Percentiles rank a stretch among this genome's conserved stretches.
These are phyloP conservation scores for Leccinellum rugosiceps DNA, from an alignment of 768 basidiomycete genomes.

Conservation along the genomic window DNA sequence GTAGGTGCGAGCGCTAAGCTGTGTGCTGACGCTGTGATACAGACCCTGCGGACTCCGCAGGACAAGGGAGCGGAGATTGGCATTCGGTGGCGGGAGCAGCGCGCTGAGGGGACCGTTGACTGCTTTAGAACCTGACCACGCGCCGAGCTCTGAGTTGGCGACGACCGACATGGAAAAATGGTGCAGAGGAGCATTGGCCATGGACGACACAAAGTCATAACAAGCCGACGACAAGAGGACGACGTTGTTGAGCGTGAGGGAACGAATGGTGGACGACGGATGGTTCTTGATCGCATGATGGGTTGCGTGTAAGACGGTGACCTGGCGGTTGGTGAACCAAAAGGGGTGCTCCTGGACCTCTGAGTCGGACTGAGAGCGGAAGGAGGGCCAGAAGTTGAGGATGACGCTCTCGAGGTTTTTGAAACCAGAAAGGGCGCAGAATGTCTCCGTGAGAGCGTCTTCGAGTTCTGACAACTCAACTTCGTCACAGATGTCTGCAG, in stretches of 20 bases:
- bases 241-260: constrained; percentile 26
- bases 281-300: constrained; percentile 19
- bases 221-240: constrained; percentile 22
- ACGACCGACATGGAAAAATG: constrained; percentile 31
- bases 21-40: constrained; percentile 26
- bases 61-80: constrained; percentile 20
- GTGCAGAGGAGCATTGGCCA: constrained; percentile 25
- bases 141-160: constrained; percentile 28
- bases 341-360: constrained; percentile 29
- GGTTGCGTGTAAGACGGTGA: constrained; percentile 22
- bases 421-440: constrained; percentile 19
- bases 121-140: constrained; percentile 32
- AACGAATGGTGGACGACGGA: constrained; percentile 15
- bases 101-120: constrained; percentile 25
- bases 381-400: constrained; percentile 33
- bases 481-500: constrained; percentile 21
- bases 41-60: constrained; percentile 28
- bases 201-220: constrained; percentile 28
- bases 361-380: constrained; percentile 18
- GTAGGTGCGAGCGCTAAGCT: constrained; percentile 20
- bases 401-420: constrained; percentile 19
- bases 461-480: constrained; percentile 33
- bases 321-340: constrained; percentile 32
- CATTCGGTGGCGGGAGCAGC: constrained; percentile 21
- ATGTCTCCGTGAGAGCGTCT: constrained; percentile 26